These are phyloP conservation scores for Calvatia gigantea DNA, from an alignment of 768 basidiomycete genomes.

Conservation along the genomic window DNA sequence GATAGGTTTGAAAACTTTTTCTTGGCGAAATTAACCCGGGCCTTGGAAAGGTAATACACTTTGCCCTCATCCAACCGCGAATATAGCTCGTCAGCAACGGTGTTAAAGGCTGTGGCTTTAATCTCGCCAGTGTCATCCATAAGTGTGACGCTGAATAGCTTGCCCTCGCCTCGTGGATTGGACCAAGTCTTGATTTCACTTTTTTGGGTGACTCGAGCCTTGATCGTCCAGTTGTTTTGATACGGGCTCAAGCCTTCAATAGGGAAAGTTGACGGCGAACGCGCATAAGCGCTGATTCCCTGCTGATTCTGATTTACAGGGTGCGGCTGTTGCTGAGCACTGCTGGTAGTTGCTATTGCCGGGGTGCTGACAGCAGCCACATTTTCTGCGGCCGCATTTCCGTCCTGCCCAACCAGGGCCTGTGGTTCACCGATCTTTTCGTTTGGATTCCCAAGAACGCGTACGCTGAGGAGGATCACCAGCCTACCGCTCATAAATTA, in stretches of 20 bases:
- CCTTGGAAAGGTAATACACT: slow-evolving; percentile 89
- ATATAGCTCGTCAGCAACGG: slow-evolving; percentile 77
- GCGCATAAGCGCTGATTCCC: background rate
- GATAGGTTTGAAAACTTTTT: slow-evolving; percentile 89
- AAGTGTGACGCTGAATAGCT: slow-evolving; percentile 87
- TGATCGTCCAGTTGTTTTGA: slow-evolving; percentile 98
- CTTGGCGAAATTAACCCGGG: slow-evolving; percentile 91
- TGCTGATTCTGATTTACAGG: background rate
- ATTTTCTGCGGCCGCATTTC: slow-evolving; percentile 15
- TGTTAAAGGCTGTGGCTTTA: slow-evolving; percentile 87
- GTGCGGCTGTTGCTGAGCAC: slow-evolving; percentile 6
- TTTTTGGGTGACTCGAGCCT: slow-evolving; percentile 88
- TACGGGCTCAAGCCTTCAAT: slow-evolving; percentile 96
- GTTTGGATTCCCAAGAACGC: slow-evolving; percentile 45
- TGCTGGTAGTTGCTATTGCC: slow-evolving; percentile 14
- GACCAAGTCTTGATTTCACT: slow-evolving; percentile 88
- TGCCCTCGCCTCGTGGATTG: slow-evolving; percentile 88
- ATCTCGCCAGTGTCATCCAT: slow-evolving; percentile 97
- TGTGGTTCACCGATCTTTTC: slow-evolving; percentile 75
- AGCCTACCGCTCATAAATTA: slow-evolving; percentile 44
- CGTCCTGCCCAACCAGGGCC: slow-evolving; percentile 26
- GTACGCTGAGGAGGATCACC: slow-evolving; percentile 72
- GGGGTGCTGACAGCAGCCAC: slow-evolving; percentile 22
- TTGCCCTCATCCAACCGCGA: slow-evolving; percentile 87
- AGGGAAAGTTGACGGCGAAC: slow-evolving; percentile 52